Conservation (phyloP, 139 green algal species). For the Coelastrella sp. region DNA sequence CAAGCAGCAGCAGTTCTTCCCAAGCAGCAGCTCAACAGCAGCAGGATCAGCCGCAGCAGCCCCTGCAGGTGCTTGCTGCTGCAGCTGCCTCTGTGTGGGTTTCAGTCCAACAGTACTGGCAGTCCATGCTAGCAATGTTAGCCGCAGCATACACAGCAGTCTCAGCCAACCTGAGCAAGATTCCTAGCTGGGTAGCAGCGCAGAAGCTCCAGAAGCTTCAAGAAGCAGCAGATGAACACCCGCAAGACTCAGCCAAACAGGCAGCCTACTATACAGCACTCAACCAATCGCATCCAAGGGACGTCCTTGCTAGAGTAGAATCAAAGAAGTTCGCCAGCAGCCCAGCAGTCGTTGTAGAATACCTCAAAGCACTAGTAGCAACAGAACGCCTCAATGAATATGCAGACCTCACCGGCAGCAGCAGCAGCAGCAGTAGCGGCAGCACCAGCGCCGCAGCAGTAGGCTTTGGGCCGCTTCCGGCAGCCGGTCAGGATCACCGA, state of each 20-base stretch:
- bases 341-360: slow-evolving; percentile 83
- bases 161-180: neutral
- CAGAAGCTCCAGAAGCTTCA: slow-evolving; percentile 59
- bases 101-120: neutral
- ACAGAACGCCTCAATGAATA: slow-evolving; percentile 74
- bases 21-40: slow-evolving; percentile 21
- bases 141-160: slow-evolving; percentile 28
- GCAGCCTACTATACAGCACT: slow-evolving; percentile 63
- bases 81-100: slow-evolving; percentile 5
- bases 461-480: neutral
- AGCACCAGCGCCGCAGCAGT: neutral
- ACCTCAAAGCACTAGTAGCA: slow-evolving; percentile 86
- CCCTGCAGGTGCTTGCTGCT: neutral
- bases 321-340: slow-evolving; percentile 59
- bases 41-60: neutral
- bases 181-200: slow-evolving; percentile 55
- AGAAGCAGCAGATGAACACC: slow-evolving; percentile 57
- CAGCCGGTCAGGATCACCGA: slow-evolving; percentile 58
- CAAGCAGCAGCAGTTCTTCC: slow-evolving; percentile 21
- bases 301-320: slow-evolving; percentile 50
- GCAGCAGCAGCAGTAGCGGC: neutral
- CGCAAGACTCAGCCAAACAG: slow-evolving; percentile 58
- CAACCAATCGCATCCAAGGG: slow-evolving; percentile 35
- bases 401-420: slow-evolving; percentile 20
- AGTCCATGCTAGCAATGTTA: neutral